These are phyloP conservation scores for Wickerhamiella sorbophila DNA, from an alignment of 805 yeast species.

Conservation along the genomic window DNA sequence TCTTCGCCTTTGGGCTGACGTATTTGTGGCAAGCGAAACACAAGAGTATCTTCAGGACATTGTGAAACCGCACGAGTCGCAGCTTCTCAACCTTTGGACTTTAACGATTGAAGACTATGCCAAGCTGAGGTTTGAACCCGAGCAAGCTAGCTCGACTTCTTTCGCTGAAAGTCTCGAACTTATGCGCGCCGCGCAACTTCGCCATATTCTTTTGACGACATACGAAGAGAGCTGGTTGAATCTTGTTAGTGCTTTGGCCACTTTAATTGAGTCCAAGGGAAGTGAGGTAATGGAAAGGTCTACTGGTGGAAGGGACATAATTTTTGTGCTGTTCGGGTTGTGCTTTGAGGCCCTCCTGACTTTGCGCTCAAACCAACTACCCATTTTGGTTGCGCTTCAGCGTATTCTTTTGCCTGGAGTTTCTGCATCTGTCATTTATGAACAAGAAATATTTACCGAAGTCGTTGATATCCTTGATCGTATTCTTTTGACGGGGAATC, in stretches of 20 bases:
- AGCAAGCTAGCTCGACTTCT: slow-evolving; percentile 17
- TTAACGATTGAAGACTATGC: slow-evolving; percentile 62
- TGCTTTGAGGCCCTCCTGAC: slow-evolving; percentile 62
- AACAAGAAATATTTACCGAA: slow-evolving; percentile 59
- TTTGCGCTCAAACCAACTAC: slow-evolving; percentile 21
- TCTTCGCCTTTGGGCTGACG: slow-evolving; percentile 31
- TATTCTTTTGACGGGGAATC: slow-evolving; percentile 39
- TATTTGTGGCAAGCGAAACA: slow-evolving; percentile 20
- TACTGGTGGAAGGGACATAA: slow-evolving; percentile 32
- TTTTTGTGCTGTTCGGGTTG: slow-evolving; percentile 59
- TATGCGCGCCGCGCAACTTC: slow-evolving; percentile 20
- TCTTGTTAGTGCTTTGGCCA: slow-evolving; percentile 60
- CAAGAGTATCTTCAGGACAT: slow-evolving; percentile 27
- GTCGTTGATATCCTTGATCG: slow-evolving; percentile 64
- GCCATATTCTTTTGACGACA: slow-evolving; percentile 31
- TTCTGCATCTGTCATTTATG: slow-evolving; percentile 42
- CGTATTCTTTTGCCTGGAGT: slow-evolving; percentile 43
- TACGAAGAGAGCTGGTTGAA: slow-evolving; percentile 61
- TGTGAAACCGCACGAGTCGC: slow-evolving; percentile 37
- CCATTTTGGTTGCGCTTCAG: slow-evolving; percentile 36
- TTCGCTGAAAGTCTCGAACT: slow-evolving; percentile 22
- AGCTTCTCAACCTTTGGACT: slow-evolving; percentile 69
- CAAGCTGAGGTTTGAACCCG: slow-evolving; percentile 41
- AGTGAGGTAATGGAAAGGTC: slow-evolving; percentile 34
- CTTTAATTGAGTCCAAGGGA: slow-evolving; percentile 40